Percentiles rank a stretch among this genome's conserved stretches.
These are phyloP conservation scores for Aspergillus hortae DNA, from an alignment of 2,329 filamentous ascomycete genomes.

Conservation along the genomic window DNA sequence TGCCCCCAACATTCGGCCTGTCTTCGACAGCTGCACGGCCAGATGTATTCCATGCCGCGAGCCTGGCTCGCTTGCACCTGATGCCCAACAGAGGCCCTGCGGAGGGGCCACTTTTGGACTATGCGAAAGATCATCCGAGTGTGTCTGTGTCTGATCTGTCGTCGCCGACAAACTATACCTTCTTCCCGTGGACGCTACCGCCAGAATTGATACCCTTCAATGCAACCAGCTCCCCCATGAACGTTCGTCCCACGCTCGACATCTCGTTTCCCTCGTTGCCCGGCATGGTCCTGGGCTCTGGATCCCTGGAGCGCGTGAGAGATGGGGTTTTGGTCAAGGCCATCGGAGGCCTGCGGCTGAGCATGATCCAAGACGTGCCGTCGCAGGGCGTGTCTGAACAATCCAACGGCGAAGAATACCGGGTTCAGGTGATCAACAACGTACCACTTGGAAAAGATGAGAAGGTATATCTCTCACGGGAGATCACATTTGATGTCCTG, in stretches of 20 bases:
- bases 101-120: constrained; percentile 55
- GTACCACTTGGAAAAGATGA: constrained; percentile 83
- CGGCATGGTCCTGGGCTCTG: constrained; percentile 45
- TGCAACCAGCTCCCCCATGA: constrained; percentile 72
- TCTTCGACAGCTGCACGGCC: constrained; percentile 75
- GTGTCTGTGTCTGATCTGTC: constrained; percentile 52
- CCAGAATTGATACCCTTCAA: constrained; percentile 68
- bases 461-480: constrained; percentile 73
- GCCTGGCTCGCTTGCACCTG: constrained; percentile 74
- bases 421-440: constrained; percentile 75
- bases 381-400: constrained; percentile 16
- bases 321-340: constrained; percentile 60
- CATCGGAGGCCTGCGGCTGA: constrained; percentile 55
- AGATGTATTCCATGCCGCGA: constrained; percentile 86
- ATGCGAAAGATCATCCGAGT: constrained; percentile 53
- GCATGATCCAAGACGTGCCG: constrained; percentile 47
- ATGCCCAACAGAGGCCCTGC: constrained; percentile 59
- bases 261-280: constrained; percentile 61
- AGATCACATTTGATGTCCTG: constrained; percentile 67
- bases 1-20: constrained; percentile 62
- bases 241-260: constrained; percentile 67
- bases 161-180: constrained; percentile 72
- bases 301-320: constrained; percentile 53
- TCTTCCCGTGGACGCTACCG: constrained; percentile 92
- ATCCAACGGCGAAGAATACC: constrained; percentile 35